Base-by-base conservation (phyloP, 805 yeast genomes). In the Wickerhamiella spandovensis region DNA sequence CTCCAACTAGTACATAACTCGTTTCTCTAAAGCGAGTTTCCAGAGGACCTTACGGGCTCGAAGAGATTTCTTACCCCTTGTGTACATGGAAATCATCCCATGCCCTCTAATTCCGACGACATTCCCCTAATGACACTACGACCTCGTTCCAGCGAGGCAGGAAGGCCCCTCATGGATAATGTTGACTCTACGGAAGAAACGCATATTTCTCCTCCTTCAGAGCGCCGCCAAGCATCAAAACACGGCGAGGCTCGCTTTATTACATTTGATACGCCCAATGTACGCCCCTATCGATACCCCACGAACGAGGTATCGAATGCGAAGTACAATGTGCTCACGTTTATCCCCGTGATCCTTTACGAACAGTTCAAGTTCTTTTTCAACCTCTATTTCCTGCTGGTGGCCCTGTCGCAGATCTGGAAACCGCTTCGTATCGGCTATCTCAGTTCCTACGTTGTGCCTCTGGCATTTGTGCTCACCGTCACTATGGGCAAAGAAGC, bases 401-500 rank as follows among this genome's bases (percentile, higher is more conserved):
- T 94, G 56, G 97, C 98, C 15, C 73, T 94, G 53, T 88, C 97
- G 5, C 98, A 92, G 67, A 82, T 82, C 1, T 74, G 92, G 21
- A 97, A 97, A 1, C 85, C 81, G 7, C 72, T 92, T 48, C 73
- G 97, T 57, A 92, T 92, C 35, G 99, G 99, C 12, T 92, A 90
- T 62, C 70, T 92, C 37, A 84, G 95, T 1, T 84, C 96, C 1
- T 92, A 92, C 64, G 75, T 94, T 20, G 96, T 89, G 9, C 99
- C 99, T 0, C 73, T 92, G 51, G 96, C 85, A 1, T 92, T 92
- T 71, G 98, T 92, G 15, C 69, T 92, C 41, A 71, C 84, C 0
- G 95, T 92, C 5, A 94, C 98, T 1, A 89, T 94, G 95, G 70
- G 82, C 57, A 92, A 92, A 64, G 99, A 92, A 64, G 97, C 97